Conservation (phyloP, 2,329 filamentous ascomycete species). For the Diplodia scrobiculata region DNA sequence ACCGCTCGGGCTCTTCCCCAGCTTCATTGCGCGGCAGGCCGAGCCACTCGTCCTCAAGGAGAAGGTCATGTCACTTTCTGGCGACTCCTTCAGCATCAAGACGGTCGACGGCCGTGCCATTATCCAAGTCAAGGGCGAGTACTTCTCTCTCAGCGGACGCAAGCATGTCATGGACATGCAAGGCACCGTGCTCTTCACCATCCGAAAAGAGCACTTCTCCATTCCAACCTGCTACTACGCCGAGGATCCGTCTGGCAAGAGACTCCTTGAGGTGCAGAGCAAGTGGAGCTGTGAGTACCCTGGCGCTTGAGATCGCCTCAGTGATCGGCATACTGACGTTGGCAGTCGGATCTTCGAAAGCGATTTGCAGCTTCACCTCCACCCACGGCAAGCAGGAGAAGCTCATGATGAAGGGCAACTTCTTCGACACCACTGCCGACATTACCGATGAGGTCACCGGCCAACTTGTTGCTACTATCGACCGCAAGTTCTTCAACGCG, state of each 20-base stretch:
- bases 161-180: constrained; percentile 60
- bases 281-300: constrained; percentile 55
- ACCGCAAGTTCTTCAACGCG: constrained; percentile 60
- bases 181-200: constrained; percentile 60
- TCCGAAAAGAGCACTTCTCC: constrained; percentile 57
- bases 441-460: constrained; percentile 59
- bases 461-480: constrained; percentile 60
- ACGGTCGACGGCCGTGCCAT: constrained; percentile 57
- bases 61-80: constrained; percentile 62
- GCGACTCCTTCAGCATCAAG: constrained; percentile 66
- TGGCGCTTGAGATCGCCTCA: neutral
- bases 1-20: constrained; percentile 36
- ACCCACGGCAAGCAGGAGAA: constrained; percentile 36
- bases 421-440: constrained; percentile 59
- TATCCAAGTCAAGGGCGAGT: constrained; percentile 60
- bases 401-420: constrained; percentile 62
- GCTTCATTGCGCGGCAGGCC: constrained; percentile 37
- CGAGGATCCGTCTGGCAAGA: constrained; percentile 51
- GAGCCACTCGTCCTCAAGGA: constrained; percentile 61
- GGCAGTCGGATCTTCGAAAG: constrained; percentile 5
- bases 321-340: neutral
- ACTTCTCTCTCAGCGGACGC: constrained; percentile 56
- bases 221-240: constrained; percentile 56
- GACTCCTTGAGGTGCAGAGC: constrained; percentile 60
- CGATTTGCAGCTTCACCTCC: constrained; percentile 51